A percentile compares a stretch with the other conserved stretches of the same genome.
phyloP scores from a whole-genome alignment of 768 basidiomycete genomes.

The Amanita pseudoporphyria region DNA sequence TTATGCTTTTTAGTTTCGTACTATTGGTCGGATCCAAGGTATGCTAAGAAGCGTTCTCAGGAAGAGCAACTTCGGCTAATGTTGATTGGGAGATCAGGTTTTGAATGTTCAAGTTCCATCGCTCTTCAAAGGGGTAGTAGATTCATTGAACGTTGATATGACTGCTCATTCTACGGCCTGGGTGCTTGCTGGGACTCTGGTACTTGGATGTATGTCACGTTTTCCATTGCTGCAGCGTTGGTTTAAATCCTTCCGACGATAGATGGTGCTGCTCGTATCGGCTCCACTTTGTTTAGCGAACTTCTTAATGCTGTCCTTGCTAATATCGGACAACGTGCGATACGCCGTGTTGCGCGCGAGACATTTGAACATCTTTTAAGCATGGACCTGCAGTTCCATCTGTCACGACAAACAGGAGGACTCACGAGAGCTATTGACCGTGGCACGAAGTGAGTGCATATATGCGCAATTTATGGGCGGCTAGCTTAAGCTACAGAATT shows the following conservation, averaged over 20 bases:
- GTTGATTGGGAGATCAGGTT: constrained; percentile 37
- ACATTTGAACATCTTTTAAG: constrained; percentile 91
- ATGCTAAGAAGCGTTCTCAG: constrained; percentile 12
- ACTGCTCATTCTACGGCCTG: constrained; percentile 72
- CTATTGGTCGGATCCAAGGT: constrained; percentile 85
- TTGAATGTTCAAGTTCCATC: constrained; percentile 98
- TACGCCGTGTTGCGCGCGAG: constrained; percentile 90
- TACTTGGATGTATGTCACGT: constrained; percentile 69
- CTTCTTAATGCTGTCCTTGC: constrained; percentile 94
- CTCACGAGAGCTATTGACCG: constrained; percentile 94
- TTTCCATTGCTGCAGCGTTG: not conserved
- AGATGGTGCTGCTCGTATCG: constrained; percentile 90
- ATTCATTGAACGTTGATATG: constrained; percentile 79
- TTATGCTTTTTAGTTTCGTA: constrained; percentile 75
- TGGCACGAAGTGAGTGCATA: constrained; percentile 75
- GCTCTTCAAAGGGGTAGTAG: constrained; percentile 88
- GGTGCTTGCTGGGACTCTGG: constrained; percentile 82
- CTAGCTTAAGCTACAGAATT: constrained; percentile 1
- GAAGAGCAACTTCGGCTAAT: not conserved
- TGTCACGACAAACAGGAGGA: constrained; percentile 91
- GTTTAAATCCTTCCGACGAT: not conserved
- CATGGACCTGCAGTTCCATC: constrained; percentile 87
- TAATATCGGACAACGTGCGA: constrained; percentile 88
- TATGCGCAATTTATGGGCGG: not conserved
- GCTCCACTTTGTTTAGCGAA: constrained; percentile 85